Conservation (phyloP, 352 stramenopile species). For the Globisporangium mamillatum region DNA sequence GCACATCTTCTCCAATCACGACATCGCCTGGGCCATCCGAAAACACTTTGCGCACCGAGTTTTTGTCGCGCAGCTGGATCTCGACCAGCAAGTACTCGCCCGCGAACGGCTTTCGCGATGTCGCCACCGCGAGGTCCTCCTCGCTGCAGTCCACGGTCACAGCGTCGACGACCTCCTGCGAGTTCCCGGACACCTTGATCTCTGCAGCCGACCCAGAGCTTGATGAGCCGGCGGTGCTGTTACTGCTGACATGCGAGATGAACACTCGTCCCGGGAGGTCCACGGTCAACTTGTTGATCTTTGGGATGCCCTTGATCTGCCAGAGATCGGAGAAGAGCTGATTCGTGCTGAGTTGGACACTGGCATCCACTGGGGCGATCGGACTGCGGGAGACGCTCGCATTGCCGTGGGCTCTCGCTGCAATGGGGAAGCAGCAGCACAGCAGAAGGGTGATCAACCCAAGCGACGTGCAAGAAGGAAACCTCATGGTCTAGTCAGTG, state of each 20-base stretch:
- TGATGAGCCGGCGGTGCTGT: background rate
- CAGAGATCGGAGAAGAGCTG: constrained; percentile 2
- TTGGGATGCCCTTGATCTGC: background rate
- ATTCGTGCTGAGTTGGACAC: background rate
- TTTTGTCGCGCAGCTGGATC: constrained; percentile 1
- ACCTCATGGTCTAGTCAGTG: background rate
- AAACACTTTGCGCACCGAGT: constrained; percentile 10
- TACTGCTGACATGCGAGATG: background rate
- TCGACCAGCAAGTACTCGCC: constrained; percentile 6
- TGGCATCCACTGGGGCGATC: background rate
- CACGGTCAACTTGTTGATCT: constrained; percentile 1
- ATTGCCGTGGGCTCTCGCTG: constrained; percentile 1
- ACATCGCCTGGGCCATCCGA: constrained; percentile 3
- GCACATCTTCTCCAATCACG: constrained; percentile 1
- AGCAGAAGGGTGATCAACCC: background rate
- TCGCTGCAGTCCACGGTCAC: background rate
- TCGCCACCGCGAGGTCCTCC: background rate
- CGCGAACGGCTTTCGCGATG: background rate
- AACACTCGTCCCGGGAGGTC: constrained; percentile 6
- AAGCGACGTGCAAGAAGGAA: background rate
- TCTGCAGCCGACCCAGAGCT: background rate
- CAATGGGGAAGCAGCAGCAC: background rate
- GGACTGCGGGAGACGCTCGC: background rate
- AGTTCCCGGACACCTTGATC: constrained; percentile 4
- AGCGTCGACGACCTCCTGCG: constrained; percentile 4